Evolutionary conservation across 805 yeast species (phyloP).

Genomic region (Nakazawaea pomicola): DNA sequence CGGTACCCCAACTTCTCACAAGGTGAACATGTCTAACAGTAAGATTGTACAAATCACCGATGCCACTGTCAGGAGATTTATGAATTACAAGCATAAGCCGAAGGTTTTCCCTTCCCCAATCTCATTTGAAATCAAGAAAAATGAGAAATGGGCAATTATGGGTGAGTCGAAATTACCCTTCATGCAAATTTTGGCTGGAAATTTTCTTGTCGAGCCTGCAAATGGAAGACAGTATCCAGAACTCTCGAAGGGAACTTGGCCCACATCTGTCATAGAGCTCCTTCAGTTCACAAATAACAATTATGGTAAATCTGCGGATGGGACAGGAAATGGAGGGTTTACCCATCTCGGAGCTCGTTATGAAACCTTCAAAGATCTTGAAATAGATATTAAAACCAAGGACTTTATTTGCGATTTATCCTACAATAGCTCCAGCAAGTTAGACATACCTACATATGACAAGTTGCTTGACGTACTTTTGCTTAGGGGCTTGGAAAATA

Average conservation of each 20-base stretch:
- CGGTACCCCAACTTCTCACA: no score
- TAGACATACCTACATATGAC: constrained; percentile 33
- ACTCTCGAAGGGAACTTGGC: constrained; percentile 35
- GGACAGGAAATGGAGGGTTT: constrained; percentile 36
- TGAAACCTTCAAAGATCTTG: constrained; percentile 75
- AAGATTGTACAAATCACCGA: constrained; percentile 1
- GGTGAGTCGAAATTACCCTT: constrained; percentile 30
- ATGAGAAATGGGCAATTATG: constrained; percentile 48
- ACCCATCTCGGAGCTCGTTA: constrained; percentile 87
- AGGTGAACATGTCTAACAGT: neutral
- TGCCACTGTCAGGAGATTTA: constrained; percentile 4
- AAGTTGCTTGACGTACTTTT: constrained; percentile 44
- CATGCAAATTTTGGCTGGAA: constrained; percentile 48
- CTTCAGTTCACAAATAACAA: constrained; percentile 31
- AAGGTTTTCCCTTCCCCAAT: constrained; percentile 35
- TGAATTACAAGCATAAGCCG: neutral
- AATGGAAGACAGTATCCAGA: constrained; percentile 52
- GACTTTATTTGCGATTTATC: constrained; percentile 56
- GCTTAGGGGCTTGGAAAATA: constrained; percentile 50
- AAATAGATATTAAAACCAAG: constrained; percentile 66
- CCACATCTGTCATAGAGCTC: constrained; percentile 37
- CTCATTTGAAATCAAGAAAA: constrained; percentile 30
- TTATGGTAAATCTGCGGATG: constrained; percentile 25
- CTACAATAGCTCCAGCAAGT: constrained; percentile 34
- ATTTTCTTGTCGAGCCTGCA: constrained; percentile 47